Base-by-base conservation (phyloP, 495 filamentous ascomycete genomes). In the Halenospora varia region DNA sequence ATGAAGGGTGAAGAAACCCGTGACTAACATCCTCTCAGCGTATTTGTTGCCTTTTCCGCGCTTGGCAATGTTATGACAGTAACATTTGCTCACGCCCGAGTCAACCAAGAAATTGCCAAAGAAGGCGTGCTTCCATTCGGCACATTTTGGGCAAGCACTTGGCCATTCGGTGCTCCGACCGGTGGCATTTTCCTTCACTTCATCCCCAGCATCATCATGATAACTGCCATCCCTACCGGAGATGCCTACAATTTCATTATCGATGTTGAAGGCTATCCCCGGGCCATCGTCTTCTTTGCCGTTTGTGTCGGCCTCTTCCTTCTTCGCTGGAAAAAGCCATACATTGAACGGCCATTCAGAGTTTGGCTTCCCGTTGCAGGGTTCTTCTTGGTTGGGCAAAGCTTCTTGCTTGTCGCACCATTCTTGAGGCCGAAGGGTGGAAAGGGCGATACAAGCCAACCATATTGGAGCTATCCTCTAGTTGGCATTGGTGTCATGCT, bases 11-110 rank as follows among this genome's bases (percentile, higher is more conserved):
- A n/a, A n/a, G n/a, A n/a, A n/a, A n/a, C n/a, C n/a, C n/a, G n/a
- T n/a, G n/a, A n/a, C n/a, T n/a, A n/a, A n/a, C n/a, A n/a, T n/a
- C n/a, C n/a, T n/a, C n/a, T n/a, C n/a, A n/a, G n/a, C n/a, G n/a
- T n/a, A n/a, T n/a, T n/a, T 89, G 17, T 70, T 89, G 18, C 82
- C 86, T 2, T 85, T 15, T 88, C 84, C 0, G 87, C 84, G 0
- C 81, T 78, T 0, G 88, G 88, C 0, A 90, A 90, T 66, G 84
- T 90, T 1, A 89, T 92, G 84, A 86, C 89, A 1, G 86, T 88
- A 6, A 87, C 86, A 8, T 90, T 87, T 66, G 71, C 80, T 8
- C 57, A 82, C 59, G 80, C 87, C 6, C 82, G 86, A 41, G 64
- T 81, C 0, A 75, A 76, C 52, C 76, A 79, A 50, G 76, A 79